A percentile compares a stretch with the other conserved stretches of the same genome.
phyloP scores from a whole-genome alignment of 169 alveolate genomes.

The Eimeria maxima region DNA sequence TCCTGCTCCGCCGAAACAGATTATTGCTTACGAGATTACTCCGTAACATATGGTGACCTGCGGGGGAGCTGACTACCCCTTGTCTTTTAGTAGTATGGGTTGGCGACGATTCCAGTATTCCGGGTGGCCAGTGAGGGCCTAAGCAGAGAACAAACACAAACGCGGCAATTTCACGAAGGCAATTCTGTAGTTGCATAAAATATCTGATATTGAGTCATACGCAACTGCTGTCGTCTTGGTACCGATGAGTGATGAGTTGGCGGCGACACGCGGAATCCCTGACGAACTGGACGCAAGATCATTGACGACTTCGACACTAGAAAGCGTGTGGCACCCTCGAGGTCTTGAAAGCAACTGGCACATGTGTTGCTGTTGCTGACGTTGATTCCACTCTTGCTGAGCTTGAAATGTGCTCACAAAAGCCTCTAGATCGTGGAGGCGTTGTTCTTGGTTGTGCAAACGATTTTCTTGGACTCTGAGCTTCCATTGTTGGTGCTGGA shows the following conservation, averaged over 20 bases:
- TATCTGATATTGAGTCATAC: neutral
- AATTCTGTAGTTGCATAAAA: neutral
- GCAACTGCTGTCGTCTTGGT: neutral
- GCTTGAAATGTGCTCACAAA: conserved; percentile 12
- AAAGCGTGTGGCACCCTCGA: neutral
- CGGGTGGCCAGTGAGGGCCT: conserved; percentile 43
- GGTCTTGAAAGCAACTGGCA: conserved; percentile 35
- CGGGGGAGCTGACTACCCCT: conserved; percentile 12
- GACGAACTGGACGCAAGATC: conserved; percentile 10
- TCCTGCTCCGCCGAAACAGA: neutral
- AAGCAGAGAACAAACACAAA: neutral
- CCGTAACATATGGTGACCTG: conserved; percentile 10
- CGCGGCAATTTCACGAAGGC: neutral
- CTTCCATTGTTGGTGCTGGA: conserved; percentile 46
- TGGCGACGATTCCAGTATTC: conserved; percentile 25
- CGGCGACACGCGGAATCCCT: neutral
- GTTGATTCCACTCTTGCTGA: conserved; percentile 60
- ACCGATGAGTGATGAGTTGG: conserved; percentile 39
- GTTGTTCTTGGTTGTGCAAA: conserved; percentile 46
- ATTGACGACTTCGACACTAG: conserved; percentile 24
- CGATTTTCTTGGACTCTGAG: conserved; percentile 41
- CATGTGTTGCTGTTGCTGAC: conserved; percentile 25
- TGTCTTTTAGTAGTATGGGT: neutral
- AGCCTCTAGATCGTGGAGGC: conserved; percentile 49
- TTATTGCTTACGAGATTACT: neutral